Evolutionary conservation across 257 asterid genomes (phyloP).

Genomic region (Echites panduratus): DNA sequence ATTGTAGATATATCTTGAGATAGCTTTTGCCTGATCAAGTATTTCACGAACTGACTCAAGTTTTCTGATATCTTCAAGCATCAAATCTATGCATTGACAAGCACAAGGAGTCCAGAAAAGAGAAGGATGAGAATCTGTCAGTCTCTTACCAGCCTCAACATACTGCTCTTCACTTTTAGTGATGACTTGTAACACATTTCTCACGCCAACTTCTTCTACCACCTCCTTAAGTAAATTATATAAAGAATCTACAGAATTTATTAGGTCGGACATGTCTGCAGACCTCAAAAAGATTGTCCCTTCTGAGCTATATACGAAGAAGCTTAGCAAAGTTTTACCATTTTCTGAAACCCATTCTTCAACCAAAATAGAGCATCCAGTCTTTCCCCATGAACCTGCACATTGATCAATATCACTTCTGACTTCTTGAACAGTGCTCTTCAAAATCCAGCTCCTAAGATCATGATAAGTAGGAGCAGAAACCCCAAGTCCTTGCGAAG

Average conservation of each 20-base stretch:
- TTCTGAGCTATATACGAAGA: constrained; percentile 56
- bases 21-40: constrained; percentile 70
- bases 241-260: constrained; percentile 51
- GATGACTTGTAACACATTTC: constrained; percentile 75
- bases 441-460: constrained; percentile 68
- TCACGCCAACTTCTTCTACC: constrained; percentile 74
- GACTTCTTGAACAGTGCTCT: constrained; percentile 62
- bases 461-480: constrained; percentile 75
- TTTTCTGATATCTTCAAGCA: constrained; percentile 67
- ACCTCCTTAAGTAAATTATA: constrained; percentile 65
- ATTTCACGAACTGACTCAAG: constrained; percentile 46
- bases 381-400: constrained; percentile 54
- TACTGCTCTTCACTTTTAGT: constrained; percentile 69
- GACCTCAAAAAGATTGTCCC: constrained; percentile 73
- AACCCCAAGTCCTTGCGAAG: constrained; percentile 53
- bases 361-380: constrained; percentile 79
- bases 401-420: constrained; percentile 53
- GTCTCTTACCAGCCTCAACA: constrained; percentile 60
- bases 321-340: constrained; percentile 53
- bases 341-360: constrained; percentile 58
- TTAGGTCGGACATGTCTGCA: constrained; percentile 47
- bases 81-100: constrained; percentile 58
- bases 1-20: constrained; percentile 69
- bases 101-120: constrained; percentile 94
- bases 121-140: constrained; percentile 61